Evolutionary conservation across 2,329 filamentous ascomycete genomes (phyloP), one percentile per base, ranked within the genome.

Genomic region (Exserohilum turcica): DNA sequence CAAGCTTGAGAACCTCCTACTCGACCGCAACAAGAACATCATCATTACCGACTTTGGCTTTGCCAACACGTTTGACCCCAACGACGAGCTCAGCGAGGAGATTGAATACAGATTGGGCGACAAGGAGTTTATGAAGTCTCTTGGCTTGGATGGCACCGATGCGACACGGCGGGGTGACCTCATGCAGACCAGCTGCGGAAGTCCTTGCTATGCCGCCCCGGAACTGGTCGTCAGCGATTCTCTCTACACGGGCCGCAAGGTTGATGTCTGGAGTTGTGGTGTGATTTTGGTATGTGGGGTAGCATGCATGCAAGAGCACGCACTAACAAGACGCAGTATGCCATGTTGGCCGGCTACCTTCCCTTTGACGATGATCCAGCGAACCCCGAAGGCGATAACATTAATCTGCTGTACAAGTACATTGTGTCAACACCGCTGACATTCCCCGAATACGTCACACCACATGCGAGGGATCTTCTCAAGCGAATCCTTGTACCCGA

Each of bases 21-120:
- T 99, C 45, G 94, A 99, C 76, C 88, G 93, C 59, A 97, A 99
- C 72, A 89, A 92, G 59, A 99, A 99, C 79, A 97, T 99, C 70
- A 99, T 99, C 77, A 99, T 99, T 71, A 99, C 94, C 13, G 94
- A 99, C 77, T 99, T 99, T 76, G 94, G 94, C 15, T 99, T 99
- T 73, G 94, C 94, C 64, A 99, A 99, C 76, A 97, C 92, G 0
- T 99, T 99, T 71, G 90, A 97, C 70, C 86, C 94, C 0, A 78
- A 81, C 31, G 94, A 99, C 70, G 92, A 97, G 73, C 82, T 99
- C 33, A 86, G 85, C 4, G 91, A 96, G 55, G 92, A 97, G 54
- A 89, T 97, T 61, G 94, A 97, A 75, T 85, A 91, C 67, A 90
- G 92, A 59, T 79, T 99, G 18, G 84, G 85, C 21, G 93, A 96